These are phyloP conservation scores for Licmophora abbreviata DNA, from an alignment of 108 stramenopile species.

Conservation along the genomic window DNA sequence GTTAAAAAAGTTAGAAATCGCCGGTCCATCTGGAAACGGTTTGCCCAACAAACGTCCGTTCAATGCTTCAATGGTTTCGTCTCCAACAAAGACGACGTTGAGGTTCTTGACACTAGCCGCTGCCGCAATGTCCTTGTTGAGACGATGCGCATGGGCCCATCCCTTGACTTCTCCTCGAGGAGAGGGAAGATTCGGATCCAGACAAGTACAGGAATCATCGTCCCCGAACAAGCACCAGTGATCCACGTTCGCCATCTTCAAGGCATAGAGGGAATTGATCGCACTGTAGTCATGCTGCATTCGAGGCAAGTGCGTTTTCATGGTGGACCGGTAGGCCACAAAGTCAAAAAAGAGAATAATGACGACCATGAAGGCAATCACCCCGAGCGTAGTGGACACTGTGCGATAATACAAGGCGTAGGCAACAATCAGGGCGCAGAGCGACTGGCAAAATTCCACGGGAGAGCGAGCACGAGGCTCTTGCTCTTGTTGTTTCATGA, in stretches of 20 bases:
- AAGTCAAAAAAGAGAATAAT: background rate
- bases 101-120: conserved; percentile 19
- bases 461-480: too few relatives aligned
- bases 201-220: conserved; percentile 42
- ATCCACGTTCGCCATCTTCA: conserved; percentile 47
- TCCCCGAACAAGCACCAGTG: conserved; percentile 63
- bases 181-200: conserved; percentile 43
- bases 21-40: background rate
- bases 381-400: background rate
- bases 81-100: conserved; percentile 69
- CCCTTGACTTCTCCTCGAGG: conserved; percentile 13
- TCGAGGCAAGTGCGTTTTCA: background rate
- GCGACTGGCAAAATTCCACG: background rate
- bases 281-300: conserved; percentile 32
- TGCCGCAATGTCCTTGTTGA: conserved; percentile 34
- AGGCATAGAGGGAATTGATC: conserved; percentile 35
- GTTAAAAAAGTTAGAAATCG: conserved; percentile 26
- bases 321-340: background rate
- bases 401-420: conserved; percentile 1
- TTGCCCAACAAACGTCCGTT: conserved; percentile 30
- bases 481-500: too few relatives aligned
- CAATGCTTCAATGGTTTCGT: conserved; percentile 46
- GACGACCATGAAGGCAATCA: background rate
- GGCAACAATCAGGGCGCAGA: background rate
- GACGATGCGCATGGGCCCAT: conserved; percentile 37